Evolutionary conservation across 2,329 filamentous ascomycete species (phyloP).

Genomic region (Pyrenochaeta sp.): DNA sequence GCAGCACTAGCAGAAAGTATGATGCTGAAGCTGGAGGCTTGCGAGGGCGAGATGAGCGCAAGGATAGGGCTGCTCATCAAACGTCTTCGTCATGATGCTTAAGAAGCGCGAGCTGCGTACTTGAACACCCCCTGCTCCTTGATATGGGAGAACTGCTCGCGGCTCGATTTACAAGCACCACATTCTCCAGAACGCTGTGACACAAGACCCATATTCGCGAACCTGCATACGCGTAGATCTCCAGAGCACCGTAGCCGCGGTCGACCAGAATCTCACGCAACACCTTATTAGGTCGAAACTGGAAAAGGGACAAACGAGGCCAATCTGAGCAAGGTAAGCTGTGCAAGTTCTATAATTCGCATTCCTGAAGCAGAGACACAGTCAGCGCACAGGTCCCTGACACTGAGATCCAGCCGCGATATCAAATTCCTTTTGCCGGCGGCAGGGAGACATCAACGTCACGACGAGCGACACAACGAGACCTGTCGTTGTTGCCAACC

Average conservation of each 20-base stretch:
- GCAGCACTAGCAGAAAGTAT: constrained; percentile 37
- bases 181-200: constrained; percentile 29
- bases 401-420: constrained; percentile 26
- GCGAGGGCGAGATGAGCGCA: constrained; percentile 37
- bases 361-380: constrained; percentile 26
- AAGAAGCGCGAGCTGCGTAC: constrained; percentile 41
- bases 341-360: constrained; percentile 5
- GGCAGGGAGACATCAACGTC: constrained; percentile 18
- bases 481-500: background rate
- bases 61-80: constrained; percentile 42
- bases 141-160: constrained; percentile 24
- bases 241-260: background rate
- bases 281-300: constrained; percentile 2
- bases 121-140: constrained; percentile 42
- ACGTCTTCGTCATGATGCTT: constrained; percentile 35
- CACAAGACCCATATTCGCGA: constrained; percentile 15
- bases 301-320: background rate
- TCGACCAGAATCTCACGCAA: constrained; percentile 1
- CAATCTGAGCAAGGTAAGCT: constrained; percentile 22
- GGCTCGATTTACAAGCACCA: constrained; percentile 27
- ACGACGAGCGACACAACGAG: constrained; percentile 6
- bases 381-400: constrained; percentile 34
- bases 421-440: constrained; percentile 27
- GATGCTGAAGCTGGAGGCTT: constrained; percentile 38
- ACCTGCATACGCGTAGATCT: background rate